A percentile compares a stretch with the other conserved stretches of the same genome.
Conservation (phyloP, 495 filamentous ascomycete species). For the Parathielavia hyrcaniae region DNA sequence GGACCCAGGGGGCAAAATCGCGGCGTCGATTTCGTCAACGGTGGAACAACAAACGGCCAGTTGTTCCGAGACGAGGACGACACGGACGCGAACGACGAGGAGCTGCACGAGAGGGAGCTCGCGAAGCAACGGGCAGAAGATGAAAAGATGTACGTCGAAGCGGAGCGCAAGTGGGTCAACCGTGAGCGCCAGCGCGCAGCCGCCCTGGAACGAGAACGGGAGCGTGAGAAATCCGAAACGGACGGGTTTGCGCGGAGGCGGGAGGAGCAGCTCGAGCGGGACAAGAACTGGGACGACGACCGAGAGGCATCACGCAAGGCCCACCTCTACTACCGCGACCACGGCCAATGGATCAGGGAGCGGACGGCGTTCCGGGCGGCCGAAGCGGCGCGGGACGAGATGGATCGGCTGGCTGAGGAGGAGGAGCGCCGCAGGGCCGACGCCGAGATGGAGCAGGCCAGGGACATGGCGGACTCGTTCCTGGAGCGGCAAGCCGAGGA, state of each 20-base stretch:
- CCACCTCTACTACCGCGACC: constrained; percentile 82
- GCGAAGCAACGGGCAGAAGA: constrained; percentile 65
- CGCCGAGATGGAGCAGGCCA: constrained; percentile 69
- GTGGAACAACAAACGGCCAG: constrained; percentile 55
- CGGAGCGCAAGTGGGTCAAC: constrained; percentile 84
- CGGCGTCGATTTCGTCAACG: constrained; percentile 77
- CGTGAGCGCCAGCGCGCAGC: constrained; percentile 76
- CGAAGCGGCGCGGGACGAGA: constrained; percentile 70
- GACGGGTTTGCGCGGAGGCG: constrained; percentile 52
- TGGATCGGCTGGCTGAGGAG: constrained; percentile 71
- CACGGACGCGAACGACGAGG: constrained; percentile 78
- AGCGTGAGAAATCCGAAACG: constrained; percentile 68
- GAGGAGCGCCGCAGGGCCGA: constrained; percentile 62
- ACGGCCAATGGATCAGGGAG: constrained; percentile 74
- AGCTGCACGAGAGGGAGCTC: constrained; percentile 67
- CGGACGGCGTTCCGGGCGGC: constrained; percentile 63
- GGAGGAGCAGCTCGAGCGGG: constrained; percentile 60
- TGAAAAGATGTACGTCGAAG: constrained; percentile 77
- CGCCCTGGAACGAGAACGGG: constrained; percentile 75
- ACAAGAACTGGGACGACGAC: constrained; percentile 87
- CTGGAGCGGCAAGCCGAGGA: constrained; percentile 83
- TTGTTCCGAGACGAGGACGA: constrained; percentile 73
- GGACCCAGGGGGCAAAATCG: constrained; percentile 63
- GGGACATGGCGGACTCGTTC: constrained; percentile 88
- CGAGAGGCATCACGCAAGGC: constrained; percentile 62